Evolutionary conservation across 2,329 filamentous ascomycete genomes (phyloP).

Genomic region (Dendryphion nanum): DNA sequence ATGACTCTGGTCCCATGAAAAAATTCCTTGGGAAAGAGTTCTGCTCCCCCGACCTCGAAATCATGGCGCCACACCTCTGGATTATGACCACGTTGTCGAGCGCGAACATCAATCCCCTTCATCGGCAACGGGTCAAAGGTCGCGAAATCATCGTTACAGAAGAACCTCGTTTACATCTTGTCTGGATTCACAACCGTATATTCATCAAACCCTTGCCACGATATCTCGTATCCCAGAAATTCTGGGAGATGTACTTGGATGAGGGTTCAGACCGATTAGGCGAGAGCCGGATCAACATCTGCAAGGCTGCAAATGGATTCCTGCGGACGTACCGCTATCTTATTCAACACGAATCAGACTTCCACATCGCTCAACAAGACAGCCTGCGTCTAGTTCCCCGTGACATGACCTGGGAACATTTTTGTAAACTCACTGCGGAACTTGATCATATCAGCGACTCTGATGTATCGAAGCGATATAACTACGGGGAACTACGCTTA

Average conservation of each 20-base stretch:
- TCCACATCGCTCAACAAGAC: constrained; percentile 28
- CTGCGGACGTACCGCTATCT: constrained; percentile 44
- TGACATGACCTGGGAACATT: constrained; percentile 20
- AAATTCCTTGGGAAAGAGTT: constrained; percentile 11
- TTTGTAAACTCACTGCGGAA: constrained; percentile 10
- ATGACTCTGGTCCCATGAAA: constrained; percentile 5
- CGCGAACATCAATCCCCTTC: constrained; percentile 17
- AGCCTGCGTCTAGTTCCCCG: constrained; percentile 19
- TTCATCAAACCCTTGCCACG: constrained; percentile 17
- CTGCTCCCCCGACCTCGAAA: constrained; percentile 15
- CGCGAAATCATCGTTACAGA: constrained; percentile 19
- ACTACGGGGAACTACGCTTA: constrained; percentile 47
- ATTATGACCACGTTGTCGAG: constrained; percentile 16
- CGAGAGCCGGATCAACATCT: constrained; percentile 6
- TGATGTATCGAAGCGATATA: constrained; percentile 40
- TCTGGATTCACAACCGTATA: constrained; percentile 17
- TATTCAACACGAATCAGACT: constrained; percentile 40
- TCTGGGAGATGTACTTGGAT: constrained; percentile 10
- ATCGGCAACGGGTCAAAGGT: constrained; percentile 18
- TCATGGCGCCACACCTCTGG: constrained; percentile 14
- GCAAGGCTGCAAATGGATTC: constrained; percentile 31
- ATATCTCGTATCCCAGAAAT: constrained; percentile 13
- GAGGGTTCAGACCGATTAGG: constrained; percentile 5
- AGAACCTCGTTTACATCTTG: constrained; percentile 18
- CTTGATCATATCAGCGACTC: constrained; percentile 24